phyloP scores from a whole-genome alignment of 1,139 yeast genomes.

The Suhomyces anneliseae region DNA sequence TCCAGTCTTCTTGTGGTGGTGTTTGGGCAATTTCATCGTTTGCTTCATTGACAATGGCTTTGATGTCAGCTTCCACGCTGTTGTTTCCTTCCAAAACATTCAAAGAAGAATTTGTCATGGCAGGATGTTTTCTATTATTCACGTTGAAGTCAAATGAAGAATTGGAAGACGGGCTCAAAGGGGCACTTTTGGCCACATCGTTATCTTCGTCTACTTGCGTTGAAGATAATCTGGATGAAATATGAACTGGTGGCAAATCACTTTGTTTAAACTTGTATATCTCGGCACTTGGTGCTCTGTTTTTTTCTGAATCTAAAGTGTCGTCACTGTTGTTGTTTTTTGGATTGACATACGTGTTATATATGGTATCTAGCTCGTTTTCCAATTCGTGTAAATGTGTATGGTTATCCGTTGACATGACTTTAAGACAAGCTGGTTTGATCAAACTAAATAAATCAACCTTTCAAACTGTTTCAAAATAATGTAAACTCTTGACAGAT shows the following conservation, averaged over 20 bases:
- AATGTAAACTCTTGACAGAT: background rate
- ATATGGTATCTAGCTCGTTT: conserved; percentile 37
- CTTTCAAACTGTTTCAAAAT: too few species aligned
- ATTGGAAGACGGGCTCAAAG: conserved; percentile 17
- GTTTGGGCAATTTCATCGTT: conserved; percentile 11
- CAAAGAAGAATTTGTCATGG: conserved; percentile 37
- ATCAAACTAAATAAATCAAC: too few species aligned
- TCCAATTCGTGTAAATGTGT: conserved; percentile 21
- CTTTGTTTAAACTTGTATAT: conserved; percentile 5
- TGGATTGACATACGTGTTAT: conserved; percentile 26
- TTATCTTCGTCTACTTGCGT: conserved; percentile 18
- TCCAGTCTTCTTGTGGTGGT: conserved; percentile 25
- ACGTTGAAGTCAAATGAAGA: conserved; percentile 14
- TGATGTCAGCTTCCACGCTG: conserved; percentile 13
- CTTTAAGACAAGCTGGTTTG: background rate
- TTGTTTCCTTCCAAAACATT: conserved; percentile 38
- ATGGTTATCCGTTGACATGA: background rate
- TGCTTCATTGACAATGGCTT: conserved; percentile 8
- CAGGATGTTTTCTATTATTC: conserved; percentile 11
- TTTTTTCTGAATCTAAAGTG: conserved; percentile 30
- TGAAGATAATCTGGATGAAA: conserved; percentile 34
- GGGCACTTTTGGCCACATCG: conserved; percentile 26
- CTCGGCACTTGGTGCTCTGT: conserved; percentile 13
- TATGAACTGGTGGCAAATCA: conserved; percentile 23
- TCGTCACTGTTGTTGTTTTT: conserved; percentile 24